phyloP scores from a whole-genome alignment of 2,329 filamentous ascomycete genomes.

The Tolypocladium album region DNA sequence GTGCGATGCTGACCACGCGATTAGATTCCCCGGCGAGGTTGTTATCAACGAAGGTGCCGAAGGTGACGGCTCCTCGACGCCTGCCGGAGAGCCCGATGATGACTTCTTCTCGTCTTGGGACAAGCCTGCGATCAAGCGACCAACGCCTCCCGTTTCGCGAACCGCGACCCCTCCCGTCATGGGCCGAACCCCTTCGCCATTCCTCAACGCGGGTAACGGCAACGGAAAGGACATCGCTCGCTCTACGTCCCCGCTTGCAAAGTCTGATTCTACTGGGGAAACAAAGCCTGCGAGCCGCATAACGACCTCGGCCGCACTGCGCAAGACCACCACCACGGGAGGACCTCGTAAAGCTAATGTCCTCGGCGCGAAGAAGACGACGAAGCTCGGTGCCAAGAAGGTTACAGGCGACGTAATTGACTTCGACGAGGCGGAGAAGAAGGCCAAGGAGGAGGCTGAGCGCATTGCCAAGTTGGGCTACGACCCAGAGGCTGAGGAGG shows the following conservation, averaged over 20 bases:
- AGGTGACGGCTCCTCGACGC: slow-evolving; percentile 59
- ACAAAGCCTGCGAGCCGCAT: slow-evolving; percentile 57
- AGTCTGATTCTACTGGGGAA: slow-evolving; percentile 43
- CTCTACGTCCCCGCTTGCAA: slow-evolving; percentile 71
- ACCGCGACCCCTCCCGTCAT: slow-evolving; percentile 75
- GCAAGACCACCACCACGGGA: slow-evolving; percentile 56
- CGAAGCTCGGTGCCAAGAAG: slow-evolving; percentile 90
- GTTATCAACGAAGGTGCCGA: slow-evolving; percentile 66
- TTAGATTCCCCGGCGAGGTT: slow-evolving; percentile 74
- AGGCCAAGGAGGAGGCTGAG: slow-evolving; percentile 94
- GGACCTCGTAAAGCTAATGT: slow-evolving; percentile 74
- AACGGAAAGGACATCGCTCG: slow-evolving; percentile 64
- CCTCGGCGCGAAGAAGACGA: slow-evolving; percentile 73
- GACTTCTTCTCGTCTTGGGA: slow-evolving; percentile 99
- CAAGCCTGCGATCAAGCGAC: slow-evolving; percentile 92
- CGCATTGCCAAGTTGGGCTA: slow-evolving; percentile 93
- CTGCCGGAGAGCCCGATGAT: slow-evolving; percentile 77
- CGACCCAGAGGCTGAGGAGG: slow-evolving; percentile 77
- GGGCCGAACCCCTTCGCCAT: slow-evolving; percentile 78
- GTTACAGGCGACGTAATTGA: slow-evolving; percentile 71
- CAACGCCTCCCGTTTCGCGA: slow-evolving; percentile 85
- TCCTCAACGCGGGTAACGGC: slow-evolving; percentile 59
- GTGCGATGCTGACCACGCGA: slow-evolving; percentile 11
- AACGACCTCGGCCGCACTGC: slow-evolving; percentile 69
- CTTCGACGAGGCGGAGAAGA: slow-evolving; percentile 95